Evolutionary conservation across 371 early-diverging fungal species (phyloP).

Genomic region (Rhizopus microsporus): DNA sequence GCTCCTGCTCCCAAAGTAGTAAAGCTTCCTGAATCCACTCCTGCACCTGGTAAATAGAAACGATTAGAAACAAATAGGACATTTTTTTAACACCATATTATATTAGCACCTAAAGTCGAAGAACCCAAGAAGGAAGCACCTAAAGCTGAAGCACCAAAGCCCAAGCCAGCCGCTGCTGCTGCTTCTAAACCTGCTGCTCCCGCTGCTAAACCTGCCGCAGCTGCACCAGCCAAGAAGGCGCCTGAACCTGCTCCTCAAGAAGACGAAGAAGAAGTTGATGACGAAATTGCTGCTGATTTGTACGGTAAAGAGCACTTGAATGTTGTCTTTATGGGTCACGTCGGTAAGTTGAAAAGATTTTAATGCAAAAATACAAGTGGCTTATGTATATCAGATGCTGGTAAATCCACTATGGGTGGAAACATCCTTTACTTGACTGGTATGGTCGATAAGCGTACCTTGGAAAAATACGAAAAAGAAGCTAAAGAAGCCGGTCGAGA

Average conservation of each 20-base stretch:
- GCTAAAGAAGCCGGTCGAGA: constrained; percentile 96
- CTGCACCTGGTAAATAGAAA: constrained; percentile 18
- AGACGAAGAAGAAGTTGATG: constrained; percentile 53
- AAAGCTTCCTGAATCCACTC: constrained; percentile 34
- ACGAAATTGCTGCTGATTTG: constrained; percentile 67
- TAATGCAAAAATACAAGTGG: constrained; percentile 7
- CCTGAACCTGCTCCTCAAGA: constrained; percentile 13
- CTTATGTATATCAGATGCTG: constrained; percentile 82
- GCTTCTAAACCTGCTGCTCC: neutral
- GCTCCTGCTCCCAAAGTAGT: constrained; percentile 33
- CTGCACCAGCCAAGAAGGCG: constrained; percentile 5
- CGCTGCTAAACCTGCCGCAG: constrained; percentile 5
- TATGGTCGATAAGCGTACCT: constrained; percentile 98
- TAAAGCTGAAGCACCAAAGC: constrained; percentile 9
- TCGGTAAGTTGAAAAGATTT: constrained; percentile 52
- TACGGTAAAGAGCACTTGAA: constrained; percentile 91
- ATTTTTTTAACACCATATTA: neutral
- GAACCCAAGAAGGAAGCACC: constrained; percentile 17
- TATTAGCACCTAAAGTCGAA: constrained; percentile 1
- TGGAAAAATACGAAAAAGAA: constrained; percentile 98
- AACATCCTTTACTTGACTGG: constrained; percentile 94
- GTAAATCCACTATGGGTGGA: constrained; percentile 99
- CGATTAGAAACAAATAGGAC: neutral
- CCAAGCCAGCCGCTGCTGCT: neutral
- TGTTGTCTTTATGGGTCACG: constrained; percentile 99